A percentile compares a stretch with the other conserved stretches of the same genome.
phyloP scores from a whole-genome alignment of 148 eudicot genomes.

The Talinum fruticosum region DNA sequence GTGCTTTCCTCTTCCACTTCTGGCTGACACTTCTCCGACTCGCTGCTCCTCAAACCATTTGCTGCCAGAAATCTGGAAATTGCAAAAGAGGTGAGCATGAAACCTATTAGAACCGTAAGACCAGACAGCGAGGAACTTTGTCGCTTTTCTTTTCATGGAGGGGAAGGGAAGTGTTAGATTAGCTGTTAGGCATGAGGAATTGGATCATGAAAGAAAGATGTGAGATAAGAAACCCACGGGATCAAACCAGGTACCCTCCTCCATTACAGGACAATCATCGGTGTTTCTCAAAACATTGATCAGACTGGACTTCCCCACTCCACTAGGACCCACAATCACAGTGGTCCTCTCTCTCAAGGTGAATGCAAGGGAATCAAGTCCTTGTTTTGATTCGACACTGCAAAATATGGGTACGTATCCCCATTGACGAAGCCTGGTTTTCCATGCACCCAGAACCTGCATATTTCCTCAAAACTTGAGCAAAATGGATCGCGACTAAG shows the following conservation, averaged over 20 bases:
- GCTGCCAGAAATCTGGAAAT: constrained; percentile 58
- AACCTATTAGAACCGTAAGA: not conserved
- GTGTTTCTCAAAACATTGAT: constrained; percentile 77
- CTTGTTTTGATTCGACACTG: constrained; percentile 65
- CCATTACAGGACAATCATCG: constrained; percentile 26
- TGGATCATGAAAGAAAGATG: constrained; percentile 10
- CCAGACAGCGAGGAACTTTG: not conserved
- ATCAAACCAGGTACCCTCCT: constrained; percentile 54
- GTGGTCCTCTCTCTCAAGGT: constrained; percentile 71
- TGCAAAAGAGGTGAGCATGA: not conserved
- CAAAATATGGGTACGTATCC: constrained; percentile 85
- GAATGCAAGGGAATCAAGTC: constrained; percentile 76
- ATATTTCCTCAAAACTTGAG: constrained; percentile 13
- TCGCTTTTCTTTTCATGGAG: not conserved
- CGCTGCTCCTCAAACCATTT: constrained; percentile 90
- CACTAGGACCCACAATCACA: constrained; percentile 96
- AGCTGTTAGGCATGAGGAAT: not conserved
- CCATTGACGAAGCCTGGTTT: constrained; percentile 72
- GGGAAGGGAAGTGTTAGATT: not conserved
- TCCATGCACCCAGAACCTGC: constrained; percentile 67
- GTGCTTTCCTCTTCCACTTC: constrained; percentile 97
- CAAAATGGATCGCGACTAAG: not conserved
- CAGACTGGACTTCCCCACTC: constrained; percentile 94
- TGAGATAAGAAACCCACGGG: constrained; percentile 44
- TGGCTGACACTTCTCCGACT: constrained; percentile 89